Evolutionary conservation across 345 rosid species (phyloP).

Genomic region (Lepidium aucheri): DNA sequence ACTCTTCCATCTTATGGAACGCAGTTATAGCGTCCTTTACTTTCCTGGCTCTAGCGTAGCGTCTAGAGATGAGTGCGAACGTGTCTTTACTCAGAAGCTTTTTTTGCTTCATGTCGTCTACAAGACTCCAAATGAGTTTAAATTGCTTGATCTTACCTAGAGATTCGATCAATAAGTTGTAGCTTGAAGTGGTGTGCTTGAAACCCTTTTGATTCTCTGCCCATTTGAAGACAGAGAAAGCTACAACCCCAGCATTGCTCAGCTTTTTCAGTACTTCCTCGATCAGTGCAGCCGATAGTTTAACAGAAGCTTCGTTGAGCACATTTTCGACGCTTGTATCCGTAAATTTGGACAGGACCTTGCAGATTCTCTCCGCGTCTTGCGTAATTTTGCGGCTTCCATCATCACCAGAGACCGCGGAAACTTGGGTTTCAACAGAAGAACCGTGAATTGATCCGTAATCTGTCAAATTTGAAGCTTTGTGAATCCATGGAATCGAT

Average conservation of each 20-base stretch:
- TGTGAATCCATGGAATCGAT: conserved; percentile 14
- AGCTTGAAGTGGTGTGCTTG: conserved; percentile 45
- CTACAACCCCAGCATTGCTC: conserved; percentile 66
- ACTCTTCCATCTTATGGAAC: conserved; percentile 66
- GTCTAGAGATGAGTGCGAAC: conserved; percentile 56
- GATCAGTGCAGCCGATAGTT: conserved; percentile 42
- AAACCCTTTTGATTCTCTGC: conserved; percentile 68
- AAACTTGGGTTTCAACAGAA: conserved; percentile 25
- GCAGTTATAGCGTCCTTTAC: conserved; percentile 64
- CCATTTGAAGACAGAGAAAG: conserved; percentile 66
- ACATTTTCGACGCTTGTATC: conserved; percentile 21
- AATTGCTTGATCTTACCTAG: conserved; percentile 85
- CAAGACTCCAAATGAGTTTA: conserved; percentile 50
- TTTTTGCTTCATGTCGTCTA: conserved; percentile 58
- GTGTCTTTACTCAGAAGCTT: conserved; percentile 63
- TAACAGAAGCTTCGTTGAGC: conserved; percentile 40
- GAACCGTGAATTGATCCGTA: conserved; percentile 22
- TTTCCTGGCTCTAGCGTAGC: conserved; percentile 65
- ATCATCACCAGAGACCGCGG: background rate
- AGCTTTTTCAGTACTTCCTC: conserved; percentile 60
- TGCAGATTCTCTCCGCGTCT: conserved; percentile 50
- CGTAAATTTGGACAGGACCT: conserved; percentile 28
- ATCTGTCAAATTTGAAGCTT: background rate
- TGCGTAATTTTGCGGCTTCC: conserved; percentile 16
- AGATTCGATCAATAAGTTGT: conserved; percentile 66